These are phyloP conservation scores for Solanum ahanhuiri DNA, from an alignment of 257 asterid species.

Conservation along the genomic window DNA sequence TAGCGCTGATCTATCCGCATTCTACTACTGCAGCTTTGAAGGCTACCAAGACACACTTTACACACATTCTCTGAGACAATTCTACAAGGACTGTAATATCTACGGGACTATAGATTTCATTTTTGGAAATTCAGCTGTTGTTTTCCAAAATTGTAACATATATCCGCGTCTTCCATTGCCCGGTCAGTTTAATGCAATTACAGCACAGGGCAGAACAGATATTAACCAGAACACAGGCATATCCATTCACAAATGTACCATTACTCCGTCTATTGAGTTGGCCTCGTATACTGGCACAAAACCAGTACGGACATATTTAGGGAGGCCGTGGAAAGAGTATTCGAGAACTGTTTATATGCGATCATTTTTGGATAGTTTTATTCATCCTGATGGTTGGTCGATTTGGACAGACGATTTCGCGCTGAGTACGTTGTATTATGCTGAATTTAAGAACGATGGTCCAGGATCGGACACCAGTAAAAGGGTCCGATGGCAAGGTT, in stretches of 20 bases:
- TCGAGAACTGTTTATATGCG: background rate
- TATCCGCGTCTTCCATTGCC: background rate
- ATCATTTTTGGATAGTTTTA: background rate
- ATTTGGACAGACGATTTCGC: background rate
- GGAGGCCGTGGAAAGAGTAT: conserved; percentile 1
- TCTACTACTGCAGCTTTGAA: background rate
- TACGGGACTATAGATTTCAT: conserved; percentile 3
- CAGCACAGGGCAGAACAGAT: conserved; percentile 1
- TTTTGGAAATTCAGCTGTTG: background rate
- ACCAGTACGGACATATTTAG: background rate
- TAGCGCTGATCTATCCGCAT: background rate
- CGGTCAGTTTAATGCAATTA: background rate
- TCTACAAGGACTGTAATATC: conserved; percentile 1
- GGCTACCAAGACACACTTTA: conserved; percentile 12
- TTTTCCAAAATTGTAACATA: conserved; percentile 1
- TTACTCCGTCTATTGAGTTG: background rate
- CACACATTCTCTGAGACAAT: background rate
- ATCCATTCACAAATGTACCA: background rate
- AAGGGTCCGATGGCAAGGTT: conserved; percentile 1
- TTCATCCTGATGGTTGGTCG: conserved; percentile 11
- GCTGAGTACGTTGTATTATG: background rate
- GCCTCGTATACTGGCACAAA: background rate
- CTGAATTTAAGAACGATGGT: background rate
- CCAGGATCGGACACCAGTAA: background rate
- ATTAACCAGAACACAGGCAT: conserved; percentile 3